Base-by-base conservation (phyloP, 2,329 filamentous ascomycete species). In the Phialophora chinensis region DNA sequence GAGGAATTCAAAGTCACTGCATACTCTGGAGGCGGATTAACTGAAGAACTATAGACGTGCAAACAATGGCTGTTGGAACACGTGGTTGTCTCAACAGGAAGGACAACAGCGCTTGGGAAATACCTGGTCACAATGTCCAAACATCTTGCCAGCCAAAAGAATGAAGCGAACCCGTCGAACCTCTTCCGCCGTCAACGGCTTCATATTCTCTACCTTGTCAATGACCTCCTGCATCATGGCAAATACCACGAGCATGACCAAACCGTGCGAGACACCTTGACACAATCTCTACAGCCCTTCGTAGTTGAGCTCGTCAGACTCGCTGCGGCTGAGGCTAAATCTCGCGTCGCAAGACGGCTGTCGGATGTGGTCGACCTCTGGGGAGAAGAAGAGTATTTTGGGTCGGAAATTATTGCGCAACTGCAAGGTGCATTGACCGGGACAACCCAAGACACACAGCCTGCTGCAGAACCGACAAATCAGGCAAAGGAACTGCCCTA, bases 1-100 rank as follows among this genome's bases (percentile, higher is more conserved):
- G 90, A 74, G 74, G n/a, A 73, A 75, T 77, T 76, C 74, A 68
- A 65, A 68, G 62, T 47, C 63, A 65, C 53, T 17, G 50, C 49
- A 57, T 55, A 54, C 29, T 47, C 57, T 42, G 57, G 55, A 42
- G 49, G 23, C 56, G 38, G 59, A 63, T 68, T 73, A 65, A 72
- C 71, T 73, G 69, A 72, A 66, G 58, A 68, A 67, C 59, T 60
- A 69, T 87, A 96, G 93, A 91, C 87, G 84, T 93, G 91, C 86
- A 96, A 93, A 86, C 84, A 86, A 80, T 96, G 92, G 92, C 89
- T 94, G 74, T 80, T 93, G 75, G 85, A 85, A 73, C 87, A 92
- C 81, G 83, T 94, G 75, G 83, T 87, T 73, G 84, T 85, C 65
- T 95, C 92, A 66, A 77, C 85, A 64, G 82, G 85, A 72, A 88